phyloP scores from a whole-genome alignment of 2,329 filamentous ascomycete species.

The Parasarocladium wereldwijsianum region DNA sequence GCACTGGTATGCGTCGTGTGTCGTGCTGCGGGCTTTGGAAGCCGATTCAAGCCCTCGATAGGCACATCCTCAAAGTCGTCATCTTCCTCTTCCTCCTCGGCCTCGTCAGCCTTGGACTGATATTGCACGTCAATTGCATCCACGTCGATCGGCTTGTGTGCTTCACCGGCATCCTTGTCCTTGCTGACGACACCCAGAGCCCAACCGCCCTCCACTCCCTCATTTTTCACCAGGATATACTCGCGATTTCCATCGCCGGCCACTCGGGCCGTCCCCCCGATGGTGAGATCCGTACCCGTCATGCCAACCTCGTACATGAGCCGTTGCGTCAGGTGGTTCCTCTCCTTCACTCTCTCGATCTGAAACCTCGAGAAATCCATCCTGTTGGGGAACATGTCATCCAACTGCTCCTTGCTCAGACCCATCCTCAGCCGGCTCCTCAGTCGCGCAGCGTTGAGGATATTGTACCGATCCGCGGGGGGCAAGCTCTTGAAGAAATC shows the following conservation, averaged over 20 bases:
- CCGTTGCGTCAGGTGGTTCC: constrained; percentile 87
- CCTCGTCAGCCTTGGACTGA: constrained; percentile 41
- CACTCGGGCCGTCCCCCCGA: constrained; percentile 51
- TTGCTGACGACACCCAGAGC: constrained; percentile 85
- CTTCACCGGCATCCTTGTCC: constrained; percentile 63
- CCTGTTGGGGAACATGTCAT: constrained; percentile 90
- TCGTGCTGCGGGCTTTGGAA: constrained; percentile 44
- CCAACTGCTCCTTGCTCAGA: constrained; percentile 87
- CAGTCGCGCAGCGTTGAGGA: constrained; percentile 82
- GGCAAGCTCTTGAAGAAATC: constrained; percentile 90
- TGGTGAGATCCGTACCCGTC: constrained; percentile 59
- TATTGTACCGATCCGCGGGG: constrained; percentile 86
- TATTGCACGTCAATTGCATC: constrained; percentile 50
- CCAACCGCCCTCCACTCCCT: constrained; percentile 90
- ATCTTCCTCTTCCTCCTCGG: constrained; percentile 57
- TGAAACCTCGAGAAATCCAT: constrained; percentile 97
- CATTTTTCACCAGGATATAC: constrained; percentile 92
- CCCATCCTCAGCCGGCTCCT: constrained; percentile 88
- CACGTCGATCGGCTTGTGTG: constrained; percentile 83
- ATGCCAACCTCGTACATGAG: constrained; percentile 91
- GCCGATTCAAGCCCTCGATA: constrained; percentile 73
- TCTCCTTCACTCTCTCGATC: constrained; percentile 81
- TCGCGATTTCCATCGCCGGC: constrained; percentile 80
- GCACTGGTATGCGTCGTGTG: not conserved
- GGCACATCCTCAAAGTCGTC: constrained; percentile 87